Evolutionary conservation across 257 asterid genomes (phyloP).

Genomic region (Solanum tarijense): DNA sequence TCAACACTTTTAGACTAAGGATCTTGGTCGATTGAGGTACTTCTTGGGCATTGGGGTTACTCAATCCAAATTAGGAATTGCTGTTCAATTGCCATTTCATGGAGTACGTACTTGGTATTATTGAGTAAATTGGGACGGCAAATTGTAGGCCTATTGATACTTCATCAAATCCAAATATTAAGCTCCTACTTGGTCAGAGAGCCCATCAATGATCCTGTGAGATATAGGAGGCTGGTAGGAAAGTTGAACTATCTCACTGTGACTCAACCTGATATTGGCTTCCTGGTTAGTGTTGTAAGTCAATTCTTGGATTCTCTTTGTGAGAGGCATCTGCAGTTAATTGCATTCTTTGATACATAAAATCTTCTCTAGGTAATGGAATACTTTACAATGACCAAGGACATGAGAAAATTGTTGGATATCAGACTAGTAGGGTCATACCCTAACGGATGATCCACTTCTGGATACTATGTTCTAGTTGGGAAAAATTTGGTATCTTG

Average conservation of each 20-base stretch:
- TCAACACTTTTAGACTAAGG: background rate
- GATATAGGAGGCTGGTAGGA: background rate
- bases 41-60: background rate
- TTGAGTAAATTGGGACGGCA: background rate
- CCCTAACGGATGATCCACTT: background rate
- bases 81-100: background rate
- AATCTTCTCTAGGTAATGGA: background rate
- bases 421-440: background rate
- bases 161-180: background rate
- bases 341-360: background rate
- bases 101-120: background rate
- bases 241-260: background rate
- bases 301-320: background rate
- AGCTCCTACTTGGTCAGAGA: background rate
- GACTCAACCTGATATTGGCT: background rate
- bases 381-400: background rate
- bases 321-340: background rate
- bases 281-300: background rate
- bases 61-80: background rate
- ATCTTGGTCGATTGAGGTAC: background rate
- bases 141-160: background rate
- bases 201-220: background rate
- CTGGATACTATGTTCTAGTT: background rate
- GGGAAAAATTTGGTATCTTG: background rate
- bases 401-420: background rate